A percentile compares a stretch with the other conserved stretches of the same genome.
Evolutionary conservation across 2,329 filamentous ascomycete genomes (phyloP).

Genomic region (Pestalotiopsis sp.): DNA sequence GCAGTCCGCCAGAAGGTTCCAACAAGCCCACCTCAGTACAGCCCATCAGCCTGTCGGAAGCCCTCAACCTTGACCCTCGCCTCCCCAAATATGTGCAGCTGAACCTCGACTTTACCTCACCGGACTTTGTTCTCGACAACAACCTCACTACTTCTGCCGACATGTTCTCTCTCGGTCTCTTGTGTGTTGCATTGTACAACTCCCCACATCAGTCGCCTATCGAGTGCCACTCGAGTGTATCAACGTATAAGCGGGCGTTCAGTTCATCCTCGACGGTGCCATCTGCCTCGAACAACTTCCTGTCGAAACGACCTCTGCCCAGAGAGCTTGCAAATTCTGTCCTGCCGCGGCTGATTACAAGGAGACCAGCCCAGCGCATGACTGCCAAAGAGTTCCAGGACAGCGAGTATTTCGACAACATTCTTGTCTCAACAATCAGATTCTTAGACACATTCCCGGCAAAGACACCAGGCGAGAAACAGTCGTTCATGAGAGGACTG

Average conservation of each 20-base stretch:
- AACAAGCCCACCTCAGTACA: constrained; percentile 75
- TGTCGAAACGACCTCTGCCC: constrained; percentile 78
- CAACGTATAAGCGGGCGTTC: constrained; percentile 85
- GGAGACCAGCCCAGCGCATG: constrained; percentile 84
- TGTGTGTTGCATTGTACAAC: constrained; percentile 91
- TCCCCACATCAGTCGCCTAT: constrained; percentile 89
- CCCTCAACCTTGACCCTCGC: constrained; percentile 82
- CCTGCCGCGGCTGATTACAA: constrained; percentile 82
- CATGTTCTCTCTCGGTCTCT: constrained; percentile 89
- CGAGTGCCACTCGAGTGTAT: constrained; percentile 78
- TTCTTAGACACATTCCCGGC: constrained; percentile 90
- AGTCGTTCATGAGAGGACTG: constrained; percentile 87
- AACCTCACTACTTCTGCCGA: constrained; percentile 84
- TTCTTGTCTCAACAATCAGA: constrained; percentile 92
- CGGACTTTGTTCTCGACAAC: constrained; percentile 91
- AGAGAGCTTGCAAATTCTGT: constrained; percentile 76
- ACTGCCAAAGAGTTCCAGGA: constrained; percentile 91
- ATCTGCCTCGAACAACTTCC: constrained; percentile 79
- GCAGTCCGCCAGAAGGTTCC: constrained; percentile 77
- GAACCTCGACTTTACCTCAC: constrained; percentile 90
- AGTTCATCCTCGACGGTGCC: constrained; percentile 78
- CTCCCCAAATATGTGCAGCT: constrained; percentile 83
- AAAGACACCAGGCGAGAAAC: constrained; percentile 90
- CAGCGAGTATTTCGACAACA: constrained; percentile 95
- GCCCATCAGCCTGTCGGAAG: constrained; percentile 81